Evolutionary conservation across 192 early-diverging fungal genomes (phyloP).

Genomic region (Backusella parvicylindrica): DNA sequence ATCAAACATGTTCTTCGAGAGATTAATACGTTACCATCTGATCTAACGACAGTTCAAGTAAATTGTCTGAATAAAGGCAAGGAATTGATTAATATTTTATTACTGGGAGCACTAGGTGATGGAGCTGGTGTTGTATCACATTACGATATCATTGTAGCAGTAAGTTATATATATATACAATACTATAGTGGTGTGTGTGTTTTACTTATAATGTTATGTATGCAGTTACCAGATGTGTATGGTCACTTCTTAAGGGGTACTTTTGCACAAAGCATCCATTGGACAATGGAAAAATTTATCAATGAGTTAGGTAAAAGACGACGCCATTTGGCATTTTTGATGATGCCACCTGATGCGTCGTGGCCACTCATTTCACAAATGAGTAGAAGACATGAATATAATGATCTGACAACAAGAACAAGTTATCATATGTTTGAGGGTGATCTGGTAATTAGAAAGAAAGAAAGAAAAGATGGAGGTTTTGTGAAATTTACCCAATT

Average conservation of each 20-base stretch:
- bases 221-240: constrained; percentile 51
- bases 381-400: constrained; percentile 50
- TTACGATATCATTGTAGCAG: constrained; percentile 55
- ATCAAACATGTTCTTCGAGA: constrained; percentile 49
- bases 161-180: constrained; percentile 9
- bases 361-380: constrained; percentile 79
- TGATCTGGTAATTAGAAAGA: constrained; percentile 37
- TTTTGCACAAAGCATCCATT: constrained; percentile 49
- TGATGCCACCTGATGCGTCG: constrained; percentile 68
- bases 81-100: constrained; percentile 44
- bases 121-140: constrained; percentile 47
- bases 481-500: background rate
- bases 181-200: background rate
- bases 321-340: constrained; percentile 42
- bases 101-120: constrained; percentile 39
- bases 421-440: constrained; percentile 46
- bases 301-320: constrained; percentile 52
- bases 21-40: constrained; percentile 42
- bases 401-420: constrained; percentile 42
- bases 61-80: constrained; percentile 49
- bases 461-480: background rate
- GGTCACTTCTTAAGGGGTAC: constrained; percentile 43
- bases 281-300: constrained; percentile 57
- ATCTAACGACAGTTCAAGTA: constrained; percentile 37
- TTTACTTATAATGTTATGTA: background rate